A percentile compares a stretch with the other conserved stretches of the same genome.
These are phyloP conservation scores for Hanseniaspora hatyaiensis DNA, from an alignment of 805 yeast genomes.

Conservation along the genomic window DNA sequence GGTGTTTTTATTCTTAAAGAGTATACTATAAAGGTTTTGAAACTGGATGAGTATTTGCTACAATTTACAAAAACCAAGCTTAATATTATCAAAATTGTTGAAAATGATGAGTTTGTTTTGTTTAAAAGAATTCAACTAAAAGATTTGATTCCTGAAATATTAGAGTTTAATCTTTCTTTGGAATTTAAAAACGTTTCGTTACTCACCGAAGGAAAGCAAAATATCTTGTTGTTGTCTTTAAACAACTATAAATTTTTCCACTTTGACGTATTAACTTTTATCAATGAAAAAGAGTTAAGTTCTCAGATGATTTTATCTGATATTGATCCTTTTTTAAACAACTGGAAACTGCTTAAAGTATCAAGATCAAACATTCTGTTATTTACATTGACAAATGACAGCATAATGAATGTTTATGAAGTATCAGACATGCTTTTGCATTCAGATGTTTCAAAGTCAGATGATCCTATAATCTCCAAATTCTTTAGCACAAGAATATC, in stretches of 20 bases:
- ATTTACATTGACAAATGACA: constrained; percentile 7
- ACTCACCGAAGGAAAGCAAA: neutral
- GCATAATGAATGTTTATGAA: constrained; percentile 3
- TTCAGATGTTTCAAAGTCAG: neutral
- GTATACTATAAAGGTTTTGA: neutral
- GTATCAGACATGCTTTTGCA: neutral
- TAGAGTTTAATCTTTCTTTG: constrained; percentile 9
- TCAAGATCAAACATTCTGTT: neutral
- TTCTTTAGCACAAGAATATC: neutral
- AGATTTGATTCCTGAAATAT: constrained; percentile 3
- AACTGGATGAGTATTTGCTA: neutral
- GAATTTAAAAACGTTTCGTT: neutral
- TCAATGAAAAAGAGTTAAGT: neutral
- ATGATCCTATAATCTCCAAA: constrained; percentile 5
- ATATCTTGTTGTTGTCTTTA: neutral
- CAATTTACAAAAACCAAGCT: constrained; percentile 7
- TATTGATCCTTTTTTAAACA: constrained; percentile 3
- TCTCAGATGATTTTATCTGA: constrained; percentile 1
- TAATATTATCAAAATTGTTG: constrained; percentile 7
- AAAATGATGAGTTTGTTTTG: constrained; percentile 4
- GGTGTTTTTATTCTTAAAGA: constrained; percentile 14
- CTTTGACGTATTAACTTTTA: neutral
- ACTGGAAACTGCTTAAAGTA: neutral
- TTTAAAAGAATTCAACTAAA: neutral
- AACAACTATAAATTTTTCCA: constrained; percentile 5